Percentiles rank a stretch among this genome's conserved stretches.
phyloP scores from a whole-genome alignment of 78 protist genomes.

The Trichosphaerium sp. region DNA sequence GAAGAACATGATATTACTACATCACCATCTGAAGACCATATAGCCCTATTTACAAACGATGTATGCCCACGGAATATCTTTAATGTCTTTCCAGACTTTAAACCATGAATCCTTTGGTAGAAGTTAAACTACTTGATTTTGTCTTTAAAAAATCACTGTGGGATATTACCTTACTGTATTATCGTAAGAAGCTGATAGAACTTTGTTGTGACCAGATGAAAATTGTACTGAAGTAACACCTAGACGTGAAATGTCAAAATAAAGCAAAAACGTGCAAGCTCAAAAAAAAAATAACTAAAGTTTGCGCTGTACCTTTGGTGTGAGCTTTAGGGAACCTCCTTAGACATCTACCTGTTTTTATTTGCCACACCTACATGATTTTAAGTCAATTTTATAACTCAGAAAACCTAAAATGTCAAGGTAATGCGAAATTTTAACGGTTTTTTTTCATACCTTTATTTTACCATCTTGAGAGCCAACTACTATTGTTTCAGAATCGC shows the following conservation, averaged over 20 bases:
- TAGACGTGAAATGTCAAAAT: too few species aligned
- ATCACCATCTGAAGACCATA: conserved; percentile 10
- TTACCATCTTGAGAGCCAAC: conserved; percentile 52
- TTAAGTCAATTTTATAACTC: neutral
- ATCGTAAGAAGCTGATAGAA: conserved; percentile 52
- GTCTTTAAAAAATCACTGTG: neutral
- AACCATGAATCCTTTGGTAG: conserved; percentile 52
- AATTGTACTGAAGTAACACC: conserved; percentile 61
- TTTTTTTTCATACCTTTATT: conserved; percentile 28
- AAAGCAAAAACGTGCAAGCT: conserved; percentile 60
- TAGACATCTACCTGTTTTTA: conserved; percentile 51
- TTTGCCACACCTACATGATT: conserved; percentile 39
- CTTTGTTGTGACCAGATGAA: conserved; percentile 23
- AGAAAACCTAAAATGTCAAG: neutral
- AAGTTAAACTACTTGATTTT: neutral
- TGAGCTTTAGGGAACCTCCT: too few species aligned
- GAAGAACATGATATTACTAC: conserved; percentile 30
- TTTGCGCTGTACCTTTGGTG: too few species aligned
- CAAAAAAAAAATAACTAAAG: too few species aligned
- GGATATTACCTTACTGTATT: conserved; percentile 22
- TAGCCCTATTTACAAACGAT: conserved; percentile 47
- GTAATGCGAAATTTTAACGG: neutral
- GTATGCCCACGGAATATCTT: conserved; percentile 71
- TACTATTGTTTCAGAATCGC: conserved; percentile 69
- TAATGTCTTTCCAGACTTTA: conserved; percentile 61